A percentile compares a stretch with the other conserved stretches of the same genome.
Evolutionary conservation across 371 early-diverging fungal species (phyloP).

Genomic region (Nematocida displodere): DNA sequence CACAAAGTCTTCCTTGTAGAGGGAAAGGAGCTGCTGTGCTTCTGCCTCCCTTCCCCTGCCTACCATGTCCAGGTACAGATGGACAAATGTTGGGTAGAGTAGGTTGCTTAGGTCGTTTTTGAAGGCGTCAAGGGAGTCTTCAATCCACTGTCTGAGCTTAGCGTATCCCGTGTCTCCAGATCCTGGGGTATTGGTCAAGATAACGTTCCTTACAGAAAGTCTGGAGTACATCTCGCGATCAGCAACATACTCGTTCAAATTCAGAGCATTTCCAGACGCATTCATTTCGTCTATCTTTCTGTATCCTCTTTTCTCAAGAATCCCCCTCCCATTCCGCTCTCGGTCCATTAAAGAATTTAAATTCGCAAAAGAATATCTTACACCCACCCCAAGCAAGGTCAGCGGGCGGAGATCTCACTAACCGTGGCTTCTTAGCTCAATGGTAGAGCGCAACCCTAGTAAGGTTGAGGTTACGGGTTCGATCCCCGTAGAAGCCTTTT

Average conservation of each 20-base stretch:
- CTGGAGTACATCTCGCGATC: slow-evolving; percentile 34
- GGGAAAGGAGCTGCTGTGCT: slow-evolving; percentile 74
- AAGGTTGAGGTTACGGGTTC: slow-evolving; percentile 59
- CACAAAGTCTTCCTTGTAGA: slow-evolving; percentile 71
- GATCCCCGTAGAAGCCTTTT: slow-evolving; percentile 61
- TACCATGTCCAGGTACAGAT: slow-evolving; percentile 81
- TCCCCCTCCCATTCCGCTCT: slow-evolving; percentile 10
- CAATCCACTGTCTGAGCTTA: slow-evolving; percentile 78
- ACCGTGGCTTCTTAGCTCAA: slow-evolving; percentile 58
- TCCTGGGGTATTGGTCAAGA: not conserved
- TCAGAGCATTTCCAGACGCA: not conserved
- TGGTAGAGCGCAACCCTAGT: slow-evolving; percentile 61
- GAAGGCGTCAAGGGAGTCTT: slow-evolving; percentile 76
- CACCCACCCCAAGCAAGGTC: not conserved
- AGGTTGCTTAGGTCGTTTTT: slow-evolving; percentile 73
- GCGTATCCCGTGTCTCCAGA: slow-evolving; percentile 67
- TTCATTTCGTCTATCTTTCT: slow-evolving; percentile 16
- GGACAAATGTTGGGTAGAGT: slow-evolving; percentile 84
- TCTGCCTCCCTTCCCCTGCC: slow-evolving; percentile 54
- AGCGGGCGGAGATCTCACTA: not conserved
- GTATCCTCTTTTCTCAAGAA: slow-evolving; percentile 41
- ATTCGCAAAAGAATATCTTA: slow-evolving; percentile 1
- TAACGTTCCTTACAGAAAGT: slow-evolving; percentile 28
- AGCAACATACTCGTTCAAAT: slow-evolving; percentile 32
- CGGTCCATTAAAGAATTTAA: slow-evolving; percentile 13